These are phyloP conservation scores for Verticillium klebahnii DNA, from an alignment of 2,329 filamentous ascomycete genomes.

Conservation along the genomic window DNA sequence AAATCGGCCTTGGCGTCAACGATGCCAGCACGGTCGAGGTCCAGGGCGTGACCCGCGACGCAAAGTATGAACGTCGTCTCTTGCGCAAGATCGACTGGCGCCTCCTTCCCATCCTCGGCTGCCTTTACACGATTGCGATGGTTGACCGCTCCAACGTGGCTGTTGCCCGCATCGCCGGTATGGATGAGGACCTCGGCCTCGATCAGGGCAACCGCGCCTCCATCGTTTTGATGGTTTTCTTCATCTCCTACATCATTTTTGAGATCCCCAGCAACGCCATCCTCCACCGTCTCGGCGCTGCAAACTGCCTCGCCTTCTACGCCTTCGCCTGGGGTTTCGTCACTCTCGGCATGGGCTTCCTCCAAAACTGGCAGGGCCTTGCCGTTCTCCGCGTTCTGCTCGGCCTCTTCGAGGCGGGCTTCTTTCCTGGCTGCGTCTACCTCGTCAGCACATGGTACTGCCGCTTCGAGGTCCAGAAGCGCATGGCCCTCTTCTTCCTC, in stretches of 20 bases:
- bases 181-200: conserved; percentile 25
- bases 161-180: conserved; percentile 25
- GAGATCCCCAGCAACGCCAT: conserved; percentile 24
- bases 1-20: background rate
- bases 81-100: conserved; percentile 29
- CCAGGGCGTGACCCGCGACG: conserved; percentile 1
- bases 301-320: conserved; percentile 21
- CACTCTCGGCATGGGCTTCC: conserved; percentile 25
- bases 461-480: conserved; percentile 34
- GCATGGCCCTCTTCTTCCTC: conserved; percentile 30
- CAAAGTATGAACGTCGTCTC: conserved; percentile 1
- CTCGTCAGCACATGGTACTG: conserved; percentile 29
- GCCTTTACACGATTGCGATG: conserved; percentile 22
- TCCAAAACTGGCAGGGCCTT: conserved; percentile 19
- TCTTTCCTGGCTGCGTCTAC: conserved; percentile 39
- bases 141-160: conserved; percentile 25
- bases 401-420: conserved; percentile 36
- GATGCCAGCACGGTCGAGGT: background rate
- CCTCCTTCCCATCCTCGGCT: conserved; percentile 20
- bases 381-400: conserved; percentile 34
- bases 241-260: conserved; percentile 25
- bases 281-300: conserved; percentile 23
- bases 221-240: conserved; percentile 21
- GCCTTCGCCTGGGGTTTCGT: conserved; percentile 26
- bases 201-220: conserved; percentile 28